Percentiles rank a stretch among this genome's conserved stretches.
These are phyloP conservation scores for Naematelia encephala DNA, from an alignment of 768 basidiomycete species.

Conservation along the genomic window DNA sequence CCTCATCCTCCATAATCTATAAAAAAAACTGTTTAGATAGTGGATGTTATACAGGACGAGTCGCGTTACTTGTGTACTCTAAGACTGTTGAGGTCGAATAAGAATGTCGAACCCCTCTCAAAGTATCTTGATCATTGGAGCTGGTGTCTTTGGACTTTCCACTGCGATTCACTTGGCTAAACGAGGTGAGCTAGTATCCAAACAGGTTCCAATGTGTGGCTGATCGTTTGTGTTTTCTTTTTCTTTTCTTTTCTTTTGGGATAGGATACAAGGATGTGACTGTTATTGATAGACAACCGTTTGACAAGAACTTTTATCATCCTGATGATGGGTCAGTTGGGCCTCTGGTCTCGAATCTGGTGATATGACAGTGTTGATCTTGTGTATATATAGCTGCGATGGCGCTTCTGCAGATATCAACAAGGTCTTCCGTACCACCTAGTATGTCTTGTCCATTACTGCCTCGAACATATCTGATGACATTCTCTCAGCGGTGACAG, in stretches of 20 bases:
- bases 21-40: too few relatives aligned
- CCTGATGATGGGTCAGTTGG: constrained; percentile 13
- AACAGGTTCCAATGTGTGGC: too few relatives aligned
- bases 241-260: too few relatives aligned
- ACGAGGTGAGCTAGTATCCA: constrained; percentile 7
- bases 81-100: not conserved
- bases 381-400: constrained; percentile 10
- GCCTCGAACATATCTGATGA: not conserved
- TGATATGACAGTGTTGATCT: not conserved
- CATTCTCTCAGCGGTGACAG: constrained; percentile 4
- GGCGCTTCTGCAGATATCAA: constrained; percentile 23
- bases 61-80: not conserved
- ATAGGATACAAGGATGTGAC: constrained; percentile 25
- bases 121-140: constrained; percentile 15
- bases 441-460: constrained; percentile 4
- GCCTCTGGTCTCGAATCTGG: not conserved
- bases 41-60: too few relatives aligned
- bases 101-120: constrained; percentile 10
- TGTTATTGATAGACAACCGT: constrained; percentile 18
- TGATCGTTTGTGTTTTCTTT: too few relatives aligned
- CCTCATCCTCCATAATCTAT: too few relatives aligned
- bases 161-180: constrained; percentile 13
- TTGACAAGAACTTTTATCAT: constrained; percentile 15
- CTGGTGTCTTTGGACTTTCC: constrained; percentile 17
- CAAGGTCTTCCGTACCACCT: constrained; percentile 20